Base-by-base conservation (phyloP, 2,329 filamentous ascomycete species). In the Beauveria brongniartii region DNA sequence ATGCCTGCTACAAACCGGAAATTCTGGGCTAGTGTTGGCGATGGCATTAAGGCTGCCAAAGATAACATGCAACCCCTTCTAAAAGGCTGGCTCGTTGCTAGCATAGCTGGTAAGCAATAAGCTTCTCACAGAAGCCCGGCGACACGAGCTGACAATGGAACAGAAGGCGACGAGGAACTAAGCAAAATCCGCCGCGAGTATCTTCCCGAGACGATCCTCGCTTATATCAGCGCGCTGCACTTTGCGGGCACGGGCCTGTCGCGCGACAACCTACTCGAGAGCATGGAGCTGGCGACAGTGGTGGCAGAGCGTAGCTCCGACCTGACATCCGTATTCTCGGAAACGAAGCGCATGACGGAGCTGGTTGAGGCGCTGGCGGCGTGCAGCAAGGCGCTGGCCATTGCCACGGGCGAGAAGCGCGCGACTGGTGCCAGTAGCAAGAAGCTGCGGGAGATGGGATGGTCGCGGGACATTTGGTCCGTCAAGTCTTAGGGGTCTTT, bases 191-290 rank as follows among this genome's bases (percentile, higher is more conserved):
- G 92, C 65, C 82, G 85, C 59, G 83, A 84, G 0, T 97, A 96
- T 73, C 80, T 99, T 3, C 92, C 94, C 2, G 92, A 97, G 71
- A 83, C 90, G 20, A 79, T 96, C 47, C 81, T 99, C 55, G 90
- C 89, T 3, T 97, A 94, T 71, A 85, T 94, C 70, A 87, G 84
- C 67, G 87, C 89, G 1, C 78, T 97, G 55, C 89, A 95, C 71
- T 89, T 89, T 69, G 88, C 89, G 0, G 91, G 91, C 3, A 86
- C 85, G 52, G 81, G 84, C 54, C 77, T 95, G 48, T 88, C 86
- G 51, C 86, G 91, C 48, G 90, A 93, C 62, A 83, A 88, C 65
- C 80, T 96, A 20, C 81, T 94, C 28, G 87, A 93, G 69, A 90
- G 88, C 68, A 93, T 99, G 89, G 90, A 96, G 62, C 78, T 99